These are phyloP conservation scores for Jaltomata sinuosa DNA, from an alignment of 257 asterid species.

Conservation along the genomic window DNA sequence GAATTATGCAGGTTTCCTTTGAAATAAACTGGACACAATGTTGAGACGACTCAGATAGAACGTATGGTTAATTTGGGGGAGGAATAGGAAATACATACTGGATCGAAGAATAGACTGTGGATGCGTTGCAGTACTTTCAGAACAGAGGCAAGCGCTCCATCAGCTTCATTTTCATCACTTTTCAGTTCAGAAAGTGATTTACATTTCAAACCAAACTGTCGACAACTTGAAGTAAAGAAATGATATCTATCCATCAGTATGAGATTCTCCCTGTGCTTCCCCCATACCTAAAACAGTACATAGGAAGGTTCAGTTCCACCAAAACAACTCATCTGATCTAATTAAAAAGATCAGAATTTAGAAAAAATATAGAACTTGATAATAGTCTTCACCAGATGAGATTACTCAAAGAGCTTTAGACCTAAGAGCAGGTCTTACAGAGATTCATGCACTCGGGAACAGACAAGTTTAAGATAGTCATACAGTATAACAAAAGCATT, in stretches of 20 bases:
- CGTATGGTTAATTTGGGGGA: not conserved
- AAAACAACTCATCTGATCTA: not conserved
- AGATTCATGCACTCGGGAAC: not conserved
- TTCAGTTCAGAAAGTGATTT: constrained; percentile 55
- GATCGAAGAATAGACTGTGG: constrained; percentile 51
- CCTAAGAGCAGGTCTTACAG: too few species aligned
- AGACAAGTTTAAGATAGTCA: not conserved
- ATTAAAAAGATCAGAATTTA: not conserved
- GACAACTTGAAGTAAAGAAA: constrained; percentile 83
- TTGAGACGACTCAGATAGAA: not conserved
- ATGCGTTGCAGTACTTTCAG: constrained; percentile 54
- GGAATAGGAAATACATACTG: constrained; percentile 20
- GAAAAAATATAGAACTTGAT: not conserved
- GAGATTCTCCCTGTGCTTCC: constrained; percentile 70
- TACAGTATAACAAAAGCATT: too few species aligned
- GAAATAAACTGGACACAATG: not conserved
- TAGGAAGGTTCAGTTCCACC: not conserved
- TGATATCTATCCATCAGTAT: constrained; percentile 86
- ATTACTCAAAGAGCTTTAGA: not conserved
- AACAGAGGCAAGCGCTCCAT: constrained; percentile 72
- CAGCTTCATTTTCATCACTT: constrained; percentile 79
- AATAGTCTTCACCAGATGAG: not conserved
- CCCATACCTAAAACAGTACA: constrained; percentile 55
- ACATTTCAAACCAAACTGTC: constrained; percentile 54
- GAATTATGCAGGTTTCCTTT: not conserved